Evolutionary conservation across 805 yeast species (phyloP), one percentile per base, ranked within the genome.

Genomic region (Alloascoidea africana): DNA sequence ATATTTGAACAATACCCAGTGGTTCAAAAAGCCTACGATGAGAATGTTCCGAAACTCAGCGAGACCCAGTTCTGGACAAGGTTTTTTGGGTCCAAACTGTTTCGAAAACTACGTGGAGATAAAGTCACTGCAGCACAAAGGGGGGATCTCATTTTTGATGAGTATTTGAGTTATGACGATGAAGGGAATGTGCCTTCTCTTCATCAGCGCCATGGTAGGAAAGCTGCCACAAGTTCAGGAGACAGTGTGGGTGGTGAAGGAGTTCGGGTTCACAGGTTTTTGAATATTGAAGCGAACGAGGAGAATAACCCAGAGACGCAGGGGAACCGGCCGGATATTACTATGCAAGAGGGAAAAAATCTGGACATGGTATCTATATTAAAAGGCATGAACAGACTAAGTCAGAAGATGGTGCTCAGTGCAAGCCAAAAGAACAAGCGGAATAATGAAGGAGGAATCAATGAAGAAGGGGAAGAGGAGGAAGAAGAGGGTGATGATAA

Each of bases 21-120:
- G 30, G 93, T 91, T 17, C 73, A 83, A 42, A 73, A 71, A 44
- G 97, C 97, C 0, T 91, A 82, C 51, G 76, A 73, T 41, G 98
- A 91, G 39, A 76, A 76, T 41, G 98, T 91, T 3, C 98, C 97
- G 1, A 76, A 78, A 43, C 65, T 91, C 38, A 69, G 73, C 36
- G 97, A 91, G 53, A 87, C 89, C 33, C 94, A 82, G 51, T 91
- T 91, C 49, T 91, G 98, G 98, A 84, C 94, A 6, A 63, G 96
- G 43, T 91, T 91, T 50, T 91, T 91, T 65, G 77, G 84, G 49
- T 86, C 96, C 0, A 80, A 85, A 48, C 60, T 91, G 42, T 91
- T 87, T 51, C 66, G 96, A 46, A 73, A 86, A 48, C 62, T 91
- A 23, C 68, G 95, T 53, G 98, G 98, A 41, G 97, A 91, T 51